Conservation (phyloP, 331 rosid genomes). For the Phaseolus coccineus region DNA sequence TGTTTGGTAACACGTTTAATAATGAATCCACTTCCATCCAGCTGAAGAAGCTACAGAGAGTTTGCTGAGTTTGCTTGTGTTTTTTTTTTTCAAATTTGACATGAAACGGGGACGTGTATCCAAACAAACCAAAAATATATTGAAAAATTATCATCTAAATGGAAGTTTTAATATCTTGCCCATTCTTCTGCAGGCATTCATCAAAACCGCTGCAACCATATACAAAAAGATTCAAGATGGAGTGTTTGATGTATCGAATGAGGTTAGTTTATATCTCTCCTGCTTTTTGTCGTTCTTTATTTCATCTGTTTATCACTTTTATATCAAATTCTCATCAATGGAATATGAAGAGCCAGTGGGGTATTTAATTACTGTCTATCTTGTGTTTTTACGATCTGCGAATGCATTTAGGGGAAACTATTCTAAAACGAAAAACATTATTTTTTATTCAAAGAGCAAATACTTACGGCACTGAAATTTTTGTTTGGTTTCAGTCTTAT, state of each 20-base stretch:
- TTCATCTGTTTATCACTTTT: not conserved
- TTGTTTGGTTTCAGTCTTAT: slow-evolving; percentile 73
- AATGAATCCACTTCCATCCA: not conserved
- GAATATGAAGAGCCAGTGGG: slow-evolving; percentile 11
- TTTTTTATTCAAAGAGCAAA: slow-evolving; percentile 23
- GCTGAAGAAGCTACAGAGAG: not conserved
- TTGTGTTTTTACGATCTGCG: slow-evolving; percentile 11
- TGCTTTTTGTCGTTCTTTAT: slow-evolving; percentile 16
- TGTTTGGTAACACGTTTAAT: not conserved
- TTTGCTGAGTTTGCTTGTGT: not conserved
- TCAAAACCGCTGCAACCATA: slow-evolving; percentile 95
- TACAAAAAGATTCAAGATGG: slow-evolving; percentile 99
- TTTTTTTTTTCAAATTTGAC: not conserved
- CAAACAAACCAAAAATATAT: not conserved
- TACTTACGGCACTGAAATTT: slow-evolving; percentile 7
- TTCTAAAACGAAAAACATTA: not conserved
- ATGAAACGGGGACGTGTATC: not conserved
- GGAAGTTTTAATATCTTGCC: slow-evolving; percentile 11
- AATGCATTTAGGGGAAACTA: slow-evolving; percentile 21
- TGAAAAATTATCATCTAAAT: slow-evolving; percentile 34
- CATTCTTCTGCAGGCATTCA: slow-evolving; percentile 75
- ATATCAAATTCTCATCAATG: slow-evolving; percentile 1
- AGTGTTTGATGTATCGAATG: slow-evolving; percentile 96
- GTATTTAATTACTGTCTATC: slow-evolving; percentile 17
- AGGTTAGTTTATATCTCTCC: slow-evolving; percentile 59